Evolutionary conservation across 371 early-diverging fungal genomes (phyloP).

Genomic region (Saksenaea vasiformis): DNA sequence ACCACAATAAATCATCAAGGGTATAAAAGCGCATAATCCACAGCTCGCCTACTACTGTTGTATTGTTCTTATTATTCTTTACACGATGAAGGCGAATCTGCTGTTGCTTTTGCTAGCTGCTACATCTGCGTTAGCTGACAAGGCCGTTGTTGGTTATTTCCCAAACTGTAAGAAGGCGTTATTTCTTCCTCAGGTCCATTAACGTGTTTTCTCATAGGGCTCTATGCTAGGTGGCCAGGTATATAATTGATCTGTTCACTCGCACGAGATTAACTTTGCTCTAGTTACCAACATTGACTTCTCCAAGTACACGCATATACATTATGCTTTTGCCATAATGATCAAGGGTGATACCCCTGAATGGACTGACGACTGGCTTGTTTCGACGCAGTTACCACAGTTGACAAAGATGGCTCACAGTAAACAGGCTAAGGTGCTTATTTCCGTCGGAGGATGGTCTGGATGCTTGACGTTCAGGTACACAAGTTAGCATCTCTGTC

Average conservation of each 20-base stretch:
- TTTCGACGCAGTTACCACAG: slow-evolving; percentile 24
- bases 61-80: not conserved
- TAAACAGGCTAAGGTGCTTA: slow-evolving; percentile 46
- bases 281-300: slow-evolving; percentile 42
- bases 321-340: slow-evolving; percentile 55
- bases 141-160: slow-evolving; percentile 38
- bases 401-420: slow-evolving; percentile 51
- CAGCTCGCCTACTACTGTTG: too few species aligned
- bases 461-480: slow-evolving; percentile 66
- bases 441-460: slow-evolving; percentile 75
- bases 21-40: not conserved
- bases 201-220: slow-evolving; percentile 18
- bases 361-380: slow-evolving; percentile 28
- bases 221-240: slow-evolving; percentile 30
- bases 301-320: slow-evolving; percentile 56
- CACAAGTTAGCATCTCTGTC: slow-evolving; percentile 4
- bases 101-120: not conserved
- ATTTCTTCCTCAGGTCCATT: not conserved
- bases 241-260: not conserved
- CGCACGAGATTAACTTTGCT: not conserved
- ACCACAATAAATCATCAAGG: too few species aligned
- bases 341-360: slow-evolving; percentile 25
- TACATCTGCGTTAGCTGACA: slow-evolving; percentile 15
- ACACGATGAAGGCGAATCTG: not conserved
- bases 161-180: slow-evolving; percentile 36